Evolutionary conservation across 805 yeast genomes (phyloP).

Genomic region (Cephaloascus albidus): DNA sequence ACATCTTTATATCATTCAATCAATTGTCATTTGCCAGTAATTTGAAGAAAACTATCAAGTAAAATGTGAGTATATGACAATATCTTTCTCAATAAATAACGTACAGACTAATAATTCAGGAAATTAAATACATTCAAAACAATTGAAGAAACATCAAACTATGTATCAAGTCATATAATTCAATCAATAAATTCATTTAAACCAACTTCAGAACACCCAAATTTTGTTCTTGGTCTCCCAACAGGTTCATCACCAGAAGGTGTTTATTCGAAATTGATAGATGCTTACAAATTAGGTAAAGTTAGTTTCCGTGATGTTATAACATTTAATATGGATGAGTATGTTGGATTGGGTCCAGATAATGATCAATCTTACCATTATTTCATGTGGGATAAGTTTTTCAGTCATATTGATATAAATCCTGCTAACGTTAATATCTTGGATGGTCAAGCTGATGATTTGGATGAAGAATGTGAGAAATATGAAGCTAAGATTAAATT

Average conservation of each 20-base stretch:
- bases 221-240: constrained; percentile 50
- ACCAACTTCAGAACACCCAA: constrained; percentile 36
- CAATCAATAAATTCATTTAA: constrained; percentile 29
- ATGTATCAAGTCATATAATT: constrained; percentile 36
- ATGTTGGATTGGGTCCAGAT: constrained; percentile 36
- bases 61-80: no score
- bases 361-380: constrained; percentile 46
- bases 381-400: constrained; percentile 47
- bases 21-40: no score
- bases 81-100: no score
- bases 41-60: no score
- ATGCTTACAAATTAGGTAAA: constrained; percentile 28
- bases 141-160: constrained; percentile 29
- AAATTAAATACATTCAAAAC: constrained; percentile 26
- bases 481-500: constrained; percentile 39
- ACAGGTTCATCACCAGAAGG: constrained; percentile 57
- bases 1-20: no score
- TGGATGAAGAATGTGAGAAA: constrained; percentile 32
- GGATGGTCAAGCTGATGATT: constrained; percentile 39
- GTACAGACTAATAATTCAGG: no score
- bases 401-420: constrained; percentile 46
- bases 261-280: constrained; percentile 36
- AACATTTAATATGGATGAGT: constrained; percentile 57
- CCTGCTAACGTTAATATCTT: constrained; percentile 42
- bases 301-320: constrained; percentile 43